A percentile compares a stretch with the other conserved stretches of the same genome.
These are phyloP conservation scores for Orbilia ellipsospora DNA, from an alignment of 2,329 filamentous ascomycete species.

Conservation along the genomic window DNA sequence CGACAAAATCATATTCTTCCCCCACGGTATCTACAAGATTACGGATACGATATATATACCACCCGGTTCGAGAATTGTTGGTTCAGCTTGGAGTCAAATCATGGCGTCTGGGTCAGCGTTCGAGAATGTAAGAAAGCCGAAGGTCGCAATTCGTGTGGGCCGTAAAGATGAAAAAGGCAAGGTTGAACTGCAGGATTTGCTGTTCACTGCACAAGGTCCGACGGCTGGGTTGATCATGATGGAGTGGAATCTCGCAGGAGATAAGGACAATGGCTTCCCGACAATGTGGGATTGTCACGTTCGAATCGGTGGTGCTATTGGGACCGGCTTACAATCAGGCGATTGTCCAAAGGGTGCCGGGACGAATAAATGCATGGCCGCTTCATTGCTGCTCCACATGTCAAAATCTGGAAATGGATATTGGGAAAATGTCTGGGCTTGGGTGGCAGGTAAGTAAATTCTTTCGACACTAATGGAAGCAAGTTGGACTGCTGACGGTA, in stretches of 20 bases:
- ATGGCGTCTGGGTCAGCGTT: slow-evolving; percentile 57
- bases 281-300: slow-evolving; percentile 73
- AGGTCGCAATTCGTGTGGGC: slow-evolving; percentile 65
- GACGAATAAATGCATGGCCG: slow-evolving; percentile 60
- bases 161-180: slow-evolving; percentile 71
- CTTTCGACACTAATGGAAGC: neutral
- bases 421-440: slow-evolving; percentile 67
- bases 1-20: slow-evolving; percentile 67
- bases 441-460: slow-evolving; percentile 59
- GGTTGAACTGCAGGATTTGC: slow-evolving; percentile 77
- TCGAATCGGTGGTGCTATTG: slow-evolving; percentile 61
- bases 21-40: slow-evolving; percentile 67
- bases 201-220: slow-evolving; percentile 74
- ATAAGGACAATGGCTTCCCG: slow-evolving; percentile 62
- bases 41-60: slow-evolving; percentile 66
- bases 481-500: neutral
- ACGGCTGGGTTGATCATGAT: slow-evolving; percentile 76
- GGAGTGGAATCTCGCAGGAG: slow-evolving; percentile 75
- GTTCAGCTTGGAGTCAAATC: slow-evolving; percentile 62
- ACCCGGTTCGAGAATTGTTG: slow-evolving; percentile 62
- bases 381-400: slow-evolving; percentile 61
- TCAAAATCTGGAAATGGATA: slow-evolving; percentile 61
- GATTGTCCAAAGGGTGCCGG: slow-evolving; percentile 63
- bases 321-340: slow-evolving; percentile 62
- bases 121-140: slow-evolving; percentile 48